Evolutionary conservation across 2,329 filamentous ascomycete genomes (phyloP).

Genomic region (Penicillium nordicum): DNA sequence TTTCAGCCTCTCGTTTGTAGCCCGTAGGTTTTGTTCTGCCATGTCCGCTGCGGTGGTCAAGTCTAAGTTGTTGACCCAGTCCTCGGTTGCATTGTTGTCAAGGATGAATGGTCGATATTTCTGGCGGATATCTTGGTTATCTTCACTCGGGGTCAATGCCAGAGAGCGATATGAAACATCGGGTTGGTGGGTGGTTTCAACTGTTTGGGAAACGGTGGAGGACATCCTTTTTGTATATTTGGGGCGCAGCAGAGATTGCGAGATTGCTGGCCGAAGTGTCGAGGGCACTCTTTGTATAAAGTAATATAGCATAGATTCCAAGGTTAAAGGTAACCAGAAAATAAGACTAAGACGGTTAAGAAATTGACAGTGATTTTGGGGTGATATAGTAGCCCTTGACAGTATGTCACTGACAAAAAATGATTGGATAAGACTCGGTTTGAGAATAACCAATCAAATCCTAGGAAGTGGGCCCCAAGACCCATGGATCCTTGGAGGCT

Average conservation of each 20-base stretch:
- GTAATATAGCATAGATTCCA: neutral
- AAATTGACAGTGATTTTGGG: neutral
- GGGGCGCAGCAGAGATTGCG: neutral
- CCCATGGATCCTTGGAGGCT: neutral
- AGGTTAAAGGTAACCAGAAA: neutral
- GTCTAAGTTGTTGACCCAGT: constrained; percentile 59
- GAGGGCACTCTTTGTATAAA: neutral
- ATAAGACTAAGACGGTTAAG: neutral
- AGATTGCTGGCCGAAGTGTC: neutral
- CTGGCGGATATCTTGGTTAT: constrained; percentile 46
- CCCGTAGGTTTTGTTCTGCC: constrained; percentile 47
- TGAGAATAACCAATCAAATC: neutral
- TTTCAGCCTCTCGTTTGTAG: constrained; percentile 46
- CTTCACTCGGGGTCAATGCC: constrained; percentile 46
- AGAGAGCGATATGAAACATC: constrained; percentile 32
- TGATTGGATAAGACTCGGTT: neutral
- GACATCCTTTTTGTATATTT: constrained; percentile 1
- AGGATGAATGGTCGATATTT: constrained; percentile 59
- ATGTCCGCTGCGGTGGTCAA: constrained; percentile 52
- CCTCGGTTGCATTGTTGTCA: constrained; percentile 36
- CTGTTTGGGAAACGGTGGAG: constrained; percentile 1
- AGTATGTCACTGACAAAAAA: neutral
- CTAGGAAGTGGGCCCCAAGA: neutral
- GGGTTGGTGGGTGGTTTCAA: neutral
- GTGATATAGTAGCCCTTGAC: neutral